These are phyloP conservation scores for Xylaria longipes DNA, from an alignment of 495 filamentous ascomycete genomes.

Conservation along the genomic window DNA sequence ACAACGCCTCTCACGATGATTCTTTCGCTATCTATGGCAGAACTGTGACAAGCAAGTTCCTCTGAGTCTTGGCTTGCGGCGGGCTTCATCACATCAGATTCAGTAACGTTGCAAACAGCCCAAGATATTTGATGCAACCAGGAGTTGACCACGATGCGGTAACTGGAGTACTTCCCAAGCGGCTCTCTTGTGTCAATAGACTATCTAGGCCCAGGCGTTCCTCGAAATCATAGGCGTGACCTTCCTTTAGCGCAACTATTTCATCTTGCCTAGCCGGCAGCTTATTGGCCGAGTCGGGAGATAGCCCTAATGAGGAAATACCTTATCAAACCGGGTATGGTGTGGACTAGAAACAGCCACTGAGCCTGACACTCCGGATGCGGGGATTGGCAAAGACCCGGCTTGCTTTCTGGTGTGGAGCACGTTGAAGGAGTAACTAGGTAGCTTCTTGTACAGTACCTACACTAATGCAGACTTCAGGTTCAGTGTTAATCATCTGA, in stretches of 20 bases:
- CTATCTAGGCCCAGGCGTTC: slow-evolving; percentile 2
- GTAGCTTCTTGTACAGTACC: background rate
- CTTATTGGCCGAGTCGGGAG: slow-evolving; percentile 17
- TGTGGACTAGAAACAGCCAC: slow-evolving; percentile 18
- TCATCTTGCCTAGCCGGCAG: slow-evolving; percentile 13
- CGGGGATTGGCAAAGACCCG: slow-evolving; percentile 21
- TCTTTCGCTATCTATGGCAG: background rate
- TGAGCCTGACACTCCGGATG: slow-evolving; percentile 6
- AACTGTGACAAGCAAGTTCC: background rate
- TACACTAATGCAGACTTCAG: background rate
- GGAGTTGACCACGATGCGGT: background rate
- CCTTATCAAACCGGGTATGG: slow-evolving; percentile 25
- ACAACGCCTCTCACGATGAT: background rate
- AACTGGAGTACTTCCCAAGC: background rate
- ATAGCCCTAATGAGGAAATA: slow-evolving; percentile 23
- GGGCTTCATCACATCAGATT: slow-evolving; percentile 7
- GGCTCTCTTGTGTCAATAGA: slow-evolving; percentile 8
- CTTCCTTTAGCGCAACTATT: slow-evolving; percentile 15
- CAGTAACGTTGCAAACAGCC: slow-evolving; percentile 26
- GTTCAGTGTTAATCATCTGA: slow-evolving; percentile 12
- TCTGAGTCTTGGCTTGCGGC: background rate
- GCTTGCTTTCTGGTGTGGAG: slow-evolving; percentile 1
- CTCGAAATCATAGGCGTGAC: slow-evolving; percentile 19
- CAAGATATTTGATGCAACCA: slow-evolving; percentile 22
- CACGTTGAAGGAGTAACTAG: background rate